Base-by-base conservation (phyloP, 768 basidiomycete genomes). In the Austroboletus festivus region DNA sequence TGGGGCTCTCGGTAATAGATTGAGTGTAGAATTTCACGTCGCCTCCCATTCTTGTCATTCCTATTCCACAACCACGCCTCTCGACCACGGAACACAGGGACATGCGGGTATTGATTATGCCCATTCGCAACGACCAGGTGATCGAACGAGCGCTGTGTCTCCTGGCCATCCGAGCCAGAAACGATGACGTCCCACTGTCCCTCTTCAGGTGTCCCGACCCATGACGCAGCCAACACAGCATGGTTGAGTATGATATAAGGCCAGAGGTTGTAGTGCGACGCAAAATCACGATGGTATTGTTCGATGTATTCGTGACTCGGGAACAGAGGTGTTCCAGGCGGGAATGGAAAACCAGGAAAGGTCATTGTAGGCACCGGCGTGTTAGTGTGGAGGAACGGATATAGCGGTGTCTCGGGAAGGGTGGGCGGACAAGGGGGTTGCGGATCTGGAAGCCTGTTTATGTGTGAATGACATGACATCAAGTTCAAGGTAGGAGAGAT, bases 341-440 rank as follows among this genome's bases (percentile, higher is more conserved):
- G 74, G 46, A 76, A 82, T 0, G 80, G 74, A 60, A 79, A 76
- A 7, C 67, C 59, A n/a, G 79, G 80, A 55, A 75, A 80, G 1
- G 80, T 76, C 79, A 82, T 82, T 9, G 70, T 72, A 2, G 81
- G 81, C 4, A 76, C 70, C 13, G 80, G 78, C 0, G 77, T 80
- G 59, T 82, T 82, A 12, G 77, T 80, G 48, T 62, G 73, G n/a
- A 84, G 69, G 12, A 63, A 67, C 4, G 80, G 79, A 51, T 83
- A 83, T 6, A 81, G 52, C 0, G 79, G 77, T 0, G 78, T 78
- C 58, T 78, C 73, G 2, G 81, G 81, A 5, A 83, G 62, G 2
- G 58, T 53, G 4, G 80, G 80, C 15, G 78, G 77, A 16, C 57
- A 53, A 2, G 67, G 56, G 12, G 49, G 44, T 5, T 58, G 51